Evolutionary conservation across 1,139 yeast genomes (phyloP), one percentile per base, ranked within the genome.

Genomic region (Nakaseomyces nivariensis): DNA sequence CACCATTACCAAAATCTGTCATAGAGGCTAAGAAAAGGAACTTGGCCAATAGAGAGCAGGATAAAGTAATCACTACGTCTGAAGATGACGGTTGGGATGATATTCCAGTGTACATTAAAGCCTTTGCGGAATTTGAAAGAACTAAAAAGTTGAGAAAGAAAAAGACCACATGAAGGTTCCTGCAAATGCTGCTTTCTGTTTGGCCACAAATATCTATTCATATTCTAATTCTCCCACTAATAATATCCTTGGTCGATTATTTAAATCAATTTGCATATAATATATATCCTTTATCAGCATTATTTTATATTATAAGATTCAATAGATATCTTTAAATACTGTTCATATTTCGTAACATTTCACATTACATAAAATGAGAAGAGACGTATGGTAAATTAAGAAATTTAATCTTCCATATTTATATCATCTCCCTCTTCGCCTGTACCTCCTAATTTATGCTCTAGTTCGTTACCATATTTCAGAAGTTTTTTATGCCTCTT

Each of bases 401-500:
- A 29, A 2, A 29, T 29, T 29, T 3, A 29, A 29, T 29, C 31
- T 29, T 29, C 31, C 31, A 29, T 29, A 7, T 29, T 9, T 29
- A 9, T 9, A 29, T 29, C 31, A 29, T 9, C 9, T 29, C 9
- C 31, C 2, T 29, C 31, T 29, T 29, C 31, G 9, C 6, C 9
- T 6, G 6, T 3, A 29, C 31, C 31, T 29, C 31, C 5, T 4
- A 38, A 4, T 29, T 26, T 41, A 3, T 29, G 6, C 13, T 27
- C 26, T 8, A 41, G 34, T n/a, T 41, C 44, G 17, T n/a, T 33
- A 10, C 25, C 24, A 38, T 38, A 38, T 33, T 32, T 11, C 13
- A 6, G 11, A 67, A 92, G 81, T 72, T 90, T 97, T 75, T 92
- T 97, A 73, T 89, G 88, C 74, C 85, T 89, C 66, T 97, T 97